Evolutionary conservation across 768 basidiomycete genomes (phyloP).

Genomic region (Lactifluus volemus): DNA sequence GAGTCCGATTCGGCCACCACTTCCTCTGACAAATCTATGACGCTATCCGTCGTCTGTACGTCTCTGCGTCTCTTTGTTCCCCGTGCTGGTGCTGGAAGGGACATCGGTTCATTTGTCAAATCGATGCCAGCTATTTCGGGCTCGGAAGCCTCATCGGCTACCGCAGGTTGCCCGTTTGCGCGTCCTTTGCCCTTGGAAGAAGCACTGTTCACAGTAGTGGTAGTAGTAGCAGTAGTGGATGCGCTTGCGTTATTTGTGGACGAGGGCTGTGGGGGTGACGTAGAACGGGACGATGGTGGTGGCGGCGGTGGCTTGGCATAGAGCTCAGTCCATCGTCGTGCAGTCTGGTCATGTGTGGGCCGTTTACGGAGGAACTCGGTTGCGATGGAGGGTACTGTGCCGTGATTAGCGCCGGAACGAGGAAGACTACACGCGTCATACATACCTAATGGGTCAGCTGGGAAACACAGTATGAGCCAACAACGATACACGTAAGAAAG

Average conservation of each 20-base stretch:
- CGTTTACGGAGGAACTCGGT: slow-evolving; percentile 26
- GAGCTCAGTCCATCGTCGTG: slow-evolving; percentile 32
- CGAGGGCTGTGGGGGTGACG: neutral
- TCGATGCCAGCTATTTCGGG: slow-evolving; percentile 4
- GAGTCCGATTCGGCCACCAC: slow-evolving; percentile 9
- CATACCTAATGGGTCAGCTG: slow-evolving; percentile 20
- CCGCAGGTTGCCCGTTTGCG: neutral
- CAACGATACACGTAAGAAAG: neutral
- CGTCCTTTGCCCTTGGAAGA: slow-evolving; percentile 19
- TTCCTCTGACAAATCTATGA: slow-evolving; percentile 15
- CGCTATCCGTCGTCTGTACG: neutral
- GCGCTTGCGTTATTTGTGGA: neutral
- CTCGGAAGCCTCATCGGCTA: neutral
- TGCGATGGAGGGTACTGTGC: slow-evolving; percentile 27
- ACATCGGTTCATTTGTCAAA: slow-evolving; percentile 8
- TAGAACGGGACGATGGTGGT: neutral
- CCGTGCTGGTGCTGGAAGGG: slow-evolving; percentile 3
- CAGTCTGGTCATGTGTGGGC: slow-evolving; percentile 32
- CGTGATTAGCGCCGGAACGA: neutral
- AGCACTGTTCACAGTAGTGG: neutral
- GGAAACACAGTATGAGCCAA: neutral
- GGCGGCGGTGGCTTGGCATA: slow-evolving; percentile 22
- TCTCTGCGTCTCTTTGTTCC: slow-evolving; percentile 16
- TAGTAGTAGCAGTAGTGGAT: neutral
- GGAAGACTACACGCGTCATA: neutral